Evolutionary conservation across 257 asterid genomes (phyloP).

Genomic region (Solanum raphanifolium): DNA sequence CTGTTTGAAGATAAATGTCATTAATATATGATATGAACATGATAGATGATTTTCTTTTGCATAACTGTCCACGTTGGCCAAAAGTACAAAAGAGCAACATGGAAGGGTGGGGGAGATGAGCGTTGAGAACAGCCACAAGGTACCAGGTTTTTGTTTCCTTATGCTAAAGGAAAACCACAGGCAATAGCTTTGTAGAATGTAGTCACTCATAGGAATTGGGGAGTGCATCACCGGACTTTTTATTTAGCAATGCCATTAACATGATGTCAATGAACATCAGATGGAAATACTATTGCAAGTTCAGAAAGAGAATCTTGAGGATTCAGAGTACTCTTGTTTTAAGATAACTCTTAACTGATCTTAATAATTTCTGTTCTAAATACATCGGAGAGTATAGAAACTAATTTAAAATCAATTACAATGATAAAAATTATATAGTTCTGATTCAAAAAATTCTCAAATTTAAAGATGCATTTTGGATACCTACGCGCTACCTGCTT

Average conservation of each 20-base stretch:
- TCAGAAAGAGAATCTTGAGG: not conserved
- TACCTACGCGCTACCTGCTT: slow-evolving; percentile 99
- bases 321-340: not conserved
- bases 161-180: not conserved
- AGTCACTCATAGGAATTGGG: not conserved
- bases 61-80: not conserved
- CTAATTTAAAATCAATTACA: not conserved
- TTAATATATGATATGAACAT: not conserved
- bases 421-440: not conserved
- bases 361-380: not conserved
- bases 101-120: not conserved
- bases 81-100: not conserved
- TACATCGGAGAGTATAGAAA: not conserved
- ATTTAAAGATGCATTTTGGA: slow-evolving; percentile 24
- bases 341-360: not conserved
- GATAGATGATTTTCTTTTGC: not conserved
- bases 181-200: not conserved
- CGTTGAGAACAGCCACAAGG: not conserved
- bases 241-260: not conserved
- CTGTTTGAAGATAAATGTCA: not conserved
- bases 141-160: not conserved
- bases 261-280: not conserved
- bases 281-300: not conserved
- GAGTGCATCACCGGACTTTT: not conserved
- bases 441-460: not conserved